Evolutionary conservation across 345 rosid species (phyloP).

Genomic region (Salix viminalis): DNA sequence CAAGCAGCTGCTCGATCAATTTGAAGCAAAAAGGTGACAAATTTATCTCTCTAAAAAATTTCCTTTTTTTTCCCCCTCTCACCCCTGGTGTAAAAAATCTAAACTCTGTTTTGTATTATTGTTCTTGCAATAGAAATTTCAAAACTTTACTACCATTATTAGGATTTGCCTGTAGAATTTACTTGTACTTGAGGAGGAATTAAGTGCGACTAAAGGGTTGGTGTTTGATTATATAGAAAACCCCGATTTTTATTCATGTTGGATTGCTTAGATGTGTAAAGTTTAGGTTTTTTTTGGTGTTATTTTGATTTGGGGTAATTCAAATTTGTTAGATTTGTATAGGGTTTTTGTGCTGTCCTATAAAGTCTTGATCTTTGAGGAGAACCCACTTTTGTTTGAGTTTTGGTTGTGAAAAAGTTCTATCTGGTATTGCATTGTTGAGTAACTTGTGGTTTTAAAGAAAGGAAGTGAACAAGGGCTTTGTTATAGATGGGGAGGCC

Average conservation of each 20-base stretch:
- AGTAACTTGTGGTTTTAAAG: neutral
- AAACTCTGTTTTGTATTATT: neutral
- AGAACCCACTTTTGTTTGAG: neutral
- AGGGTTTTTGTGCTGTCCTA: neutral
- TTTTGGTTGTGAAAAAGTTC: neutral
- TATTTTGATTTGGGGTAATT: neutral
- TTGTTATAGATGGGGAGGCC: slow-evolving; percentile 67
- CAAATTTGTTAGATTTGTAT: slow-evolving; percentile 6
- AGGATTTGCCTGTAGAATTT: neutral
- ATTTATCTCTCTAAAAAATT: neutral
- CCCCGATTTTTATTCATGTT: neutral
- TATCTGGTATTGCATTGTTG: neutral
- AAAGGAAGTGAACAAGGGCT: neutral
- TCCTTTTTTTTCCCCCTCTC: neutral
- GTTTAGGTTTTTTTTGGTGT: neutral
- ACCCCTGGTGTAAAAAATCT: neutral
- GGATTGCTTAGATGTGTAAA: neutral
- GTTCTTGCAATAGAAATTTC: neutral
- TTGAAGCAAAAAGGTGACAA: slow-evolving; percentile 1
- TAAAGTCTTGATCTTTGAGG: neutral
- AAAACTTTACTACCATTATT: neutral
- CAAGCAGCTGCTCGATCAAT: neutral
- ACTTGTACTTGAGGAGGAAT: neutral
- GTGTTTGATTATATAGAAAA: neutral
- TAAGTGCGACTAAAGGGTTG: neutral